These are phyloP conservation scores for Boletus sp. DNA, from an alignment of 768 basidiomycete species.

Conservation along the genomic window DNA sequence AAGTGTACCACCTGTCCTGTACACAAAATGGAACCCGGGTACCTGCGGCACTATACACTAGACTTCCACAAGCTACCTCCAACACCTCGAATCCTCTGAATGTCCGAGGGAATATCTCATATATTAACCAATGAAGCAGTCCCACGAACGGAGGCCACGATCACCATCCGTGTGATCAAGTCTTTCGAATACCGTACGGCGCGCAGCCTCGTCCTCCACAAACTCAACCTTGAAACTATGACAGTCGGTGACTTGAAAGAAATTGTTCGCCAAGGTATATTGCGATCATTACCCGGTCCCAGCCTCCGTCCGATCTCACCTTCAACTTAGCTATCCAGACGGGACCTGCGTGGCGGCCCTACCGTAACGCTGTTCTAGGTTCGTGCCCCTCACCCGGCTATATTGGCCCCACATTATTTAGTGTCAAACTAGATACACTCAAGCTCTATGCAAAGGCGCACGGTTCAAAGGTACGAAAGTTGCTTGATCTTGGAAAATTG, in stretches of 20 bases:
- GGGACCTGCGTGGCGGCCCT: constrained; percentile 85
- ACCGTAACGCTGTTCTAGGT: constrained; percentile 72
- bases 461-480: constrained; percentile 71
- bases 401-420: neutral
- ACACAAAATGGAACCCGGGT: neutral
- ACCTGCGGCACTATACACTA: too few species aligned
- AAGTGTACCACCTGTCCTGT: too few species aligned
- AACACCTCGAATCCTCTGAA: constrained; percentile 7
- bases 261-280: constrained; percentile 59
- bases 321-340: constrained; percentile 58
- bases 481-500: neutral
- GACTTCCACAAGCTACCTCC: neutral
- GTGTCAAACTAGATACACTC: constrained; percentile 65
- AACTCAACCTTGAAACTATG: constrained; percentile 73
- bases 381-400: neutral
- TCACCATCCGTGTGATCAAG: constrained; percentile 93
- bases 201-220: constrained; percentile 78
- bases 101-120: constrained; percentile 38
- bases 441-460: constrained; percentile 95
- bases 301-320: constrained; percentile 6
- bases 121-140: constrained; percentile 60
- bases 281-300: neutral
- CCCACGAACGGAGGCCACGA: constrained; percentile 71
- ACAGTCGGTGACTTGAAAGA: constrained; percentile 81
- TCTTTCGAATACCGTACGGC: constrained; percentile 92